phyloP scores from a whole-genome alignment of 23 red algal genomes.

The Gracilaria gracilis region DNA sequence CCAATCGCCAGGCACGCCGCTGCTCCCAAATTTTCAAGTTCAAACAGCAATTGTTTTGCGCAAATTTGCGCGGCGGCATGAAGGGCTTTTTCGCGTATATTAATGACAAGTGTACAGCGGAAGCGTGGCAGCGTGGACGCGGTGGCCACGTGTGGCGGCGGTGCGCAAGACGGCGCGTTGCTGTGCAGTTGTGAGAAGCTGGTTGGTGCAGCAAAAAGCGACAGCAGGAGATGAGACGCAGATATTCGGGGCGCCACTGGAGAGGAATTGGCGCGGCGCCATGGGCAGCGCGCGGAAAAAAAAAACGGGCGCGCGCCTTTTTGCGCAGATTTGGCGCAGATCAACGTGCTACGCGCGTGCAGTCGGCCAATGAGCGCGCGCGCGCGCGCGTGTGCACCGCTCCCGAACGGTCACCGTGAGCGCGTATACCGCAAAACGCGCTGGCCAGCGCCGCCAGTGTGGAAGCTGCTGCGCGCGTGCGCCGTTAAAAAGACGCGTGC shows the following conservation, averaged over 20 bases:
- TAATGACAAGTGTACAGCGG: neutral
- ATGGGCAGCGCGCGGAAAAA: neutral
- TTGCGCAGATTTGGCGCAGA: neutral
- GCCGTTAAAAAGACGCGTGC: neutral
- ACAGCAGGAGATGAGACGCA: no score
- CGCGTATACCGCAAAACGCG: no score
- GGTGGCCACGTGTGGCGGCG: neutral
- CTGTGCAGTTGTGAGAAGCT: no score
- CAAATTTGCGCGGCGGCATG: no score
- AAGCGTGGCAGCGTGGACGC: no score
- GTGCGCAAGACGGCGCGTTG: no score
- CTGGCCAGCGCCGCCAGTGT: no score
- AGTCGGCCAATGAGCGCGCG: neutral
- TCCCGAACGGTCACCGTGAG: neutral
- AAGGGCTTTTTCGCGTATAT: no score
- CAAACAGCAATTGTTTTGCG: no score
- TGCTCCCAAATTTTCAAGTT: no score
- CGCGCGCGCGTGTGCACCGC: no score
- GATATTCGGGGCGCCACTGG: neutral
- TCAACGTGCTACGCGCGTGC: constrained; percentile 2
- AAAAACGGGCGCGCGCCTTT: neutral
- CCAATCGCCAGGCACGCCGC: neutral
- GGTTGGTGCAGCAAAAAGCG: no score
- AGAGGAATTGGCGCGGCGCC: neutral
- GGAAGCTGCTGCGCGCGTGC: neutral